phyloP scores from a whole-genome alignment of 139 green algal genomes.

The Spirogloea muscicola region DNA sequence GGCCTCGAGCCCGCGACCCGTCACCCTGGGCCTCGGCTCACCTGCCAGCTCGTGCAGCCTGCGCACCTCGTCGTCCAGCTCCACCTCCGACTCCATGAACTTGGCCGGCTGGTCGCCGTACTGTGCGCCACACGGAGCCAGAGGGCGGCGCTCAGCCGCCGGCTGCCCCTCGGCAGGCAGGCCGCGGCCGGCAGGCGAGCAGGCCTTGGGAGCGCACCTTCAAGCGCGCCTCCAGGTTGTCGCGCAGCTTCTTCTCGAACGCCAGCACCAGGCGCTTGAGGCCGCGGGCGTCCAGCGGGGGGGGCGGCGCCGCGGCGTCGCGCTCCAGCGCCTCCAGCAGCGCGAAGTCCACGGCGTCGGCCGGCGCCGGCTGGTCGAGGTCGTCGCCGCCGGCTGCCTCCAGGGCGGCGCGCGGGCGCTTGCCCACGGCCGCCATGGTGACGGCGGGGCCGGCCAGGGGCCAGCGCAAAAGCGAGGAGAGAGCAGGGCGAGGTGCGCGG shows the following conservation, averaged over 20 bases:
- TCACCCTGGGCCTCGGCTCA: constrained; percentile 43
- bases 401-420: too few relatives aligned
- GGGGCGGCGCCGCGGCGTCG: background rate
- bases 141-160: background rate
- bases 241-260: constrained; percentile 45
- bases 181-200: background rate
- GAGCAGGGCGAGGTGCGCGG: too few relatives aligned
- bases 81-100: constrained; percentile 93
- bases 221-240: constrained; percentile 43
- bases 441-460: too few relatives aligned
- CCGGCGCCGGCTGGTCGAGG: background rate
- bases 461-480: too few relatives aligned
- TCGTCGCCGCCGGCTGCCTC: too few relatives aligned
- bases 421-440: too few relatives aligned
- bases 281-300: constrained; percentile 15
- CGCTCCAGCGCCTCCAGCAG: constrained; percentile 14
- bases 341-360: constrained; percentile 13
- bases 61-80: constrained; percentile 77
- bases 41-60: constrained; percentile 55
- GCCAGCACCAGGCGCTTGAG: constrained; percentile 35
- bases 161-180: background rate
- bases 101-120: constrained; percentile 76
- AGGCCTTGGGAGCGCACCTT: constrained; percentile 2
- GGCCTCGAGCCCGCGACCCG: background rate
- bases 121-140: too few relatives aligned